Evolutionary conservation across 805 yeast genomes (phyloP).

Genomic region (Candida multigemmis): DNA sequence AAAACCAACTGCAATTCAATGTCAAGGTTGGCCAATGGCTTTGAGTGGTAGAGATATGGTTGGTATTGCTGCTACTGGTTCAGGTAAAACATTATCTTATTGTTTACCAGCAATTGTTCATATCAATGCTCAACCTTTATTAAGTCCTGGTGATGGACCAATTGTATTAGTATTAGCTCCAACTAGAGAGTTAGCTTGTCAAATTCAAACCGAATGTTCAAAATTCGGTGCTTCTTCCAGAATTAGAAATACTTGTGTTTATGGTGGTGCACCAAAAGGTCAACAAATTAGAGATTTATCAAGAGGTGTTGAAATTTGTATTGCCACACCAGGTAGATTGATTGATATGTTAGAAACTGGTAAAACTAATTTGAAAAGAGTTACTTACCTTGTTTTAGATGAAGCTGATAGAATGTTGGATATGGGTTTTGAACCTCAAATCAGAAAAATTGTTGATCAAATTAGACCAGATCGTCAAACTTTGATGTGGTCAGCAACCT

Average conservation of each 20-base stretch:
- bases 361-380: slow-evolving; percentile 91
- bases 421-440: slow-evolving; percentile 99
- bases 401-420: slow-evolving; percentile 99
- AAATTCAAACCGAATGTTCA: slow-evolving; percentile 91
- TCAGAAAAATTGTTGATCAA: slow-evolving; percentile 95
- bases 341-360: slow-evolving; percentile 95
- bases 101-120: slow-evolving; percentile 96
- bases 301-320: slow-evolving; percentile 91
- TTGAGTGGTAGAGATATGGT: slow-evolving; percentile 97
- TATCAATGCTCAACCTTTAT: slow-evolving; percentile 94
- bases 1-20: slow-evolving; percentile 91
- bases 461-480: slow-evolving; percentile 99
- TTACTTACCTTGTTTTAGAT: slow-evolving; percentile 92
- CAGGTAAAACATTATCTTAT: slow-evolving; percentile 96
- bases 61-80: slow-evolving; percentile 98
- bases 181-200: slow-evolving; percentile 98
- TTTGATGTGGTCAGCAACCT: slow-evolving; percentile 99
- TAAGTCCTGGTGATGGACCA: slow-evolving; percentile 95
- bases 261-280: slow-evolving; percentile 99
- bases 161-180: slow-evolving; percentile 93
- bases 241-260: slow-evolving; percentile 93
- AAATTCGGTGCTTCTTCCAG: slow-evolving; percentile 89
- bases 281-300: slow-evolving; percentile 94
- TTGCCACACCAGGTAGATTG: slow-evolving; percentile 98
- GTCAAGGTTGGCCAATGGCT: slow-evolving; percentile 99